phyloP scores from a whole-genome alignment of 2,329 filamentous ascomycete genomes.

The Albophoma yamanashiensis region DNA sequence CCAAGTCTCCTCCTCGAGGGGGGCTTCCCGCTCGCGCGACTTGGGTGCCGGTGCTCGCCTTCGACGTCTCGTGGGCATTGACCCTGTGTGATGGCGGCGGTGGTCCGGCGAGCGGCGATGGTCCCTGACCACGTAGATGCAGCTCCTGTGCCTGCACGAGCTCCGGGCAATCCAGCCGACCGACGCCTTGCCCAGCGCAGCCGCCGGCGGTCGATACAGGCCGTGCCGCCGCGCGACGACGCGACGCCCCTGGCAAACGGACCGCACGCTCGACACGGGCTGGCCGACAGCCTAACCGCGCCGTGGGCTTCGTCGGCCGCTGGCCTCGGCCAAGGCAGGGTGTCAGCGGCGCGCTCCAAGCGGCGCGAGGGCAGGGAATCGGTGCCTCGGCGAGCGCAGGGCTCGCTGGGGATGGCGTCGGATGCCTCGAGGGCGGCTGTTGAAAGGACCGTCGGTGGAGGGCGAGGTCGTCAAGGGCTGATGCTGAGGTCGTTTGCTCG shows the following conservation, averaged over 20 bases:
- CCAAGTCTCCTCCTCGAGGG: slow-evolving; percentile 16
- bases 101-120: neutral
- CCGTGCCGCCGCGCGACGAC: slow-evolving; percentile 15
- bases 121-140: neutral
- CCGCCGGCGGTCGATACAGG: slow-evolving; percentile 20
- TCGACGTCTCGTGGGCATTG: slow-evolving; percentile 21
- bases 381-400: neutral
- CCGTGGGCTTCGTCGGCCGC: slow-evolving; percentile 2
- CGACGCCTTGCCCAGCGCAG: slow-evolving; percentile 15
- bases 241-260: neutral
- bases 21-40: slow-evolving; percentile 7
- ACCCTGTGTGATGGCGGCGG: slow-evolving; percentile 7
- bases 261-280: neutral
- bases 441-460: no score
- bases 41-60: slow-evolving; percentile 8
- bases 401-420: neutral
- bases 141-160: neutral
- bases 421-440: neutral
- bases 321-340: neutral
- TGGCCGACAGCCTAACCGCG: slow-evolving; percentile 4
- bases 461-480: no score
- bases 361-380: neutral
- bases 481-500: no score
- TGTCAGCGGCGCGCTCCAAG: neutral
- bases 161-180: slow-evolving; percentile 4